Evolutionary conservation across 768 basidiomycete genomes (phyloP).

Genomic region (Leccinum rimulosum): DNA sequence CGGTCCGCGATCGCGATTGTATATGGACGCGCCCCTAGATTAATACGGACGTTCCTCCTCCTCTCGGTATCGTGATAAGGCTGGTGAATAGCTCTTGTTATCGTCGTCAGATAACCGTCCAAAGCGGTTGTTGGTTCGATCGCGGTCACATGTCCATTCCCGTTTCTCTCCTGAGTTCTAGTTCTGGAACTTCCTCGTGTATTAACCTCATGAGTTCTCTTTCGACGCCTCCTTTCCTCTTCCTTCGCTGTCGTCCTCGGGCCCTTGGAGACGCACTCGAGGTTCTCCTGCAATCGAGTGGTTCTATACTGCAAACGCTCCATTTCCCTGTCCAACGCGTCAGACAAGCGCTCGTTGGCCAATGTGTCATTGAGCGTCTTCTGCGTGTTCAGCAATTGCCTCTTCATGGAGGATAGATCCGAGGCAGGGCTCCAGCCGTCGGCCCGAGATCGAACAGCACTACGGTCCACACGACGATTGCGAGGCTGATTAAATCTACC

Average conservation of each 20-base stretch:
- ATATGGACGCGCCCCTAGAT: conserved; percentile 35
- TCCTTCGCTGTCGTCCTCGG: conserved; percentile 72
- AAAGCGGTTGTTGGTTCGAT: conserved; percentile 78
- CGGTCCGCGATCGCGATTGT: conserved; percentile 35
- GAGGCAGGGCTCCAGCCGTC: conserved; percentile 61
- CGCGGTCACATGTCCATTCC: conserved; percentile 75
- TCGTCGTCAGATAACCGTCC: conserved; percentile 60
- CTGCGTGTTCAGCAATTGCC: conserved; percentile 74
- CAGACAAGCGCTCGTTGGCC: conserved; percentile 76
- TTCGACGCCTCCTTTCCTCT: conserved; percentile 80
- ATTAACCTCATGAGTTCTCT: conserved; percentile 80
- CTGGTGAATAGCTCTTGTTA: conserved; percentile 29
- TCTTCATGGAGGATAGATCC: conserved; percentile 86
- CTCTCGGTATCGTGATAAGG: conserved; percentile 32
- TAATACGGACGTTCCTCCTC: conserved; percentile 53
- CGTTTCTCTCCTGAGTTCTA: conserved; percentile 69
- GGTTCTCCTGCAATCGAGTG: conserved; percentile 83
- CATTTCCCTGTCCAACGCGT: conserved; percentile 70
- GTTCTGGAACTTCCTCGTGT: conserved; percentile 87
- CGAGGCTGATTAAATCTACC: conserved; percentile 76
- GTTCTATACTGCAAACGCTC: conserved; percentile 83
- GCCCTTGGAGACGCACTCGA: conserved; percentile 81
- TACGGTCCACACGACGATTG: conserved; percentile 82
- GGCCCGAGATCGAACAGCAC: conserved; percentile 68
- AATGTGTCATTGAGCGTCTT: conserved; percentile 73